Base-by-base conservation (phyloP, 805 yeast genomes). In the Kodamaea kakaduensis region DNA sequence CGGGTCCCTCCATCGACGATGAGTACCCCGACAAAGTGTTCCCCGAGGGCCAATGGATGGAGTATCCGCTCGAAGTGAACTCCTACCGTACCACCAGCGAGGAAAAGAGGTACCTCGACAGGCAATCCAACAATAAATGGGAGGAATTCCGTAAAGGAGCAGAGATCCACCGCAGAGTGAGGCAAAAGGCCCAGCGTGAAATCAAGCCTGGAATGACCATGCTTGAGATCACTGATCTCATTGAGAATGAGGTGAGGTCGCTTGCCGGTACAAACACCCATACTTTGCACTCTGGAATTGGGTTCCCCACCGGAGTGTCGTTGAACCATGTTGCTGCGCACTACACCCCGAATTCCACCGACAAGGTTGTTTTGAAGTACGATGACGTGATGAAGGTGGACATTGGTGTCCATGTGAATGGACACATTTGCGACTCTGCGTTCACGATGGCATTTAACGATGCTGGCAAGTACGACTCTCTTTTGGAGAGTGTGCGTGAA, bases 261-360 rank as follows among this genome's bases (percentile, higher is more conserved):
- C 77, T 81, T 48, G 73, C 88, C 10, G 82, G 73, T 27, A 82
- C 81, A 33, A 82, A 79, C 49, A 16, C 29, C 29, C 71, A 78
- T 27, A 71, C 75, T 19, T 70, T 74, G 42, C 59, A 57, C 36
- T 93, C 87, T 12, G 99, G 99, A 25, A 78, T 89, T 51, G 99
- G 97, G 5, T 93, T 93, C 73, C 99, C 99, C 33, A 88, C 97
- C n/a, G 99, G 99, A 40, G 73, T 93, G 25, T 86, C 96, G 1
- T 61, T 90, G 45, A 93, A 93, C 62, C 84, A 88, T 54, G 81
- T 87, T 54, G 99, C 99, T 17, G 98, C 98, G 0, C 99, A 93
- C 58, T 93, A 88, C 62, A 90, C 97, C 0, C 98, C 98, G 9
- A 93, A 93, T 63, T 82, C 90, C 4, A 96, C 96, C 9, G 98